Evolutionary conservation across 768 basidiomycete genomes (phyloP), one percentile per base, ranked within the genome.

Genomic region (Podaxis sp.): DNA sequence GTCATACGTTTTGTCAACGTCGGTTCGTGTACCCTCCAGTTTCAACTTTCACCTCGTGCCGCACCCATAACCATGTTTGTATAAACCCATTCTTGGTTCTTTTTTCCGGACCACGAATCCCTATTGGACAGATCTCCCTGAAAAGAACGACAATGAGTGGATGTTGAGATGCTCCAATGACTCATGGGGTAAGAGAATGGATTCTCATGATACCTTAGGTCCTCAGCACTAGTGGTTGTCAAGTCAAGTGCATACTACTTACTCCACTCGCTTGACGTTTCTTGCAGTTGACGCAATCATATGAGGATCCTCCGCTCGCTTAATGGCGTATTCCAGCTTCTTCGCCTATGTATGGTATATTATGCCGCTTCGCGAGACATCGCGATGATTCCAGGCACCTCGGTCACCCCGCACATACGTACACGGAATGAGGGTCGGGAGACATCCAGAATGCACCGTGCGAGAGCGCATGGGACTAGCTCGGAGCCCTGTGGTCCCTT

Each of bases 271-370:
- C 15, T 38, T 26, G 26, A 40, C 36, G 20, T 56, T 38, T 37
- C 38, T 40, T 56, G 13, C 38, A 24, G 10, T 15, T 40, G 54
- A 40, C 54, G 54, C 54, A 56, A 56, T 56, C 54, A 56, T 56
- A 26, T 50, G 22, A 50, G 11, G 49, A 50, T 22, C 52, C 52
- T n/a, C 20, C 22, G 13, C 49, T 50, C 24, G 26, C 4, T 50
- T 28, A 28, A 12, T 26, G 26, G 38, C 4, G 12, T 30, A 5
- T 10, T 20, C 33, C 26, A 36, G 11, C 54, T 37, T 13, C 53
- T 8, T 24, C n/a, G 24, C 12, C 54, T 37, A 38, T 56, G 13
- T 56, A 24, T 38, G 17, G 20, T 20, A 12, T 37, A 55, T 56
- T 12, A 13, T 30, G 7, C 20, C n/a, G 36, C 36, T 26, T 40